phyloP scores from a whole-genome alignment of 768 basidiomycete genomes.

The Leccinum subtestaceum region DNA sequence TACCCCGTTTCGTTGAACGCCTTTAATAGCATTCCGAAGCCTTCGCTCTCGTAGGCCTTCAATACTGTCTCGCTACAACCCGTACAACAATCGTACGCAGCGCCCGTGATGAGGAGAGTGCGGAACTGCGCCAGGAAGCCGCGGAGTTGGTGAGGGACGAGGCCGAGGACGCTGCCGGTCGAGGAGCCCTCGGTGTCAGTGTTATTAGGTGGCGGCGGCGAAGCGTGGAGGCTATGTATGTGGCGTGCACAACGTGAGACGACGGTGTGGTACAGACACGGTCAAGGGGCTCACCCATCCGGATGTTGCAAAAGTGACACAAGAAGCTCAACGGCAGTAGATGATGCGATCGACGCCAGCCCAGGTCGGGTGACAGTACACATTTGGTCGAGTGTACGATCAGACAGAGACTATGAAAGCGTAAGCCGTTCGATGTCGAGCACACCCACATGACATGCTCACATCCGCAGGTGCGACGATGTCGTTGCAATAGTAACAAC shows the following conservation, averaged over 20 bases:
- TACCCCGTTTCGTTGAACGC: constrained; percentile 83
- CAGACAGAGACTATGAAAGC: constrained; percentile 53
- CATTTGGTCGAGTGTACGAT: constrained; percentile 97
- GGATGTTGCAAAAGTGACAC: constrained; percentile 89
- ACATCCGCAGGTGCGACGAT: constrained; percentile 96
- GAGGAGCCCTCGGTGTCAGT: constrained; percentile 9
- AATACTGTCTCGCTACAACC: constrained; percentile 86
- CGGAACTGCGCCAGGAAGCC: constrained; percentile 88
- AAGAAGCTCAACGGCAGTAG: constrained; percentile 90
- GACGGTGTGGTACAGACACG: no score
- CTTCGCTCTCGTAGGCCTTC: constrained; percentile 75
- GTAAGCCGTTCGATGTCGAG: background rate
- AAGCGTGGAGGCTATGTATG: constrained; percentile 51
- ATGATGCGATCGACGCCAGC: constrained; percentile 86
- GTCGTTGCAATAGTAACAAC: constrained; percentile 99
- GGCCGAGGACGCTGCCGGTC: constrained; percentile 63
- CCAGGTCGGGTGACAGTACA: constrained; percentile 97
- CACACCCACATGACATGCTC: constrained; percentile 21
- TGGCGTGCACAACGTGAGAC: background rate
- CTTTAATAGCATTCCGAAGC: constrained; percentile 73
- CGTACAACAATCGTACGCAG: constrained; percentile 84
- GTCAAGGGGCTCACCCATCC: constrained; percentile 53
- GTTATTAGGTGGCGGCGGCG: constrained; percentile 56
- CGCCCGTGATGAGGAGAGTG: constrained; percentile 79
- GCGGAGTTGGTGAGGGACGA: constrained; percentile 91